Evolutionary conservation across 495 filamentous ascomycete genomes (phyloP).

Genomic region (Aspergillus panamensis): DNA sequence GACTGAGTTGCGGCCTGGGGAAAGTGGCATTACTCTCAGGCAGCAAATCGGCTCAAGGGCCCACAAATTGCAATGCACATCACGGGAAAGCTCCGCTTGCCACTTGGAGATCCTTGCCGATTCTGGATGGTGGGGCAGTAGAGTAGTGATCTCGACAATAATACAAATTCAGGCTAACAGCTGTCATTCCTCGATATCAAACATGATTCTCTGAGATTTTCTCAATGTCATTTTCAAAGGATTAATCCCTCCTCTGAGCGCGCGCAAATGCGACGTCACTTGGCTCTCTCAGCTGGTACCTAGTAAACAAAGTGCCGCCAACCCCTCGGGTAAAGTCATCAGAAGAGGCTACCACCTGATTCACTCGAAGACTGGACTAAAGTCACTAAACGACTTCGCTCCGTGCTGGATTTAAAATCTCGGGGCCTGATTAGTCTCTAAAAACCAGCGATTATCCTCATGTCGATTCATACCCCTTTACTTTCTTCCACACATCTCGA

Average conservation of each 20-base stretch:
- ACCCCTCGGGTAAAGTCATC: conserved; percentile 11
- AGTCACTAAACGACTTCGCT: conserved; percentile 12
- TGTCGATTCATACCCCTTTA: conserved; percentile 20
- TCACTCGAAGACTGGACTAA: conserved; percentile 10
- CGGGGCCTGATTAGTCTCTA: conserved; percentile 28
- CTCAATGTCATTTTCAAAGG: not conserved
- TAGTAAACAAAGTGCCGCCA: conserved; percentile 15
- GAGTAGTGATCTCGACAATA: no score
- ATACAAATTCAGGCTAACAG: no score
- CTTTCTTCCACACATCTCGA: conserved; percentile 2
- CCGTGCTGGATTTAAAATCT: conserved; percentile 25
- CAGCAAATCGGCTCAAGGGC: not conserved
- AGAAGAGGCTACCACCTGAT: conserved; percentile 32
- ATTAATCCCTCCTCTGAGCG: not conserved
- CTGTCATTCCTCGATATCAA: not conserved
- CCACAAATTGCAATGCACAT: conserved; percentile 7
- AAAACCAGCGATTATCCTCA: conserved; percentile 25
- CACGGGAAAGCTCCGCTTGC: conserved; percentile 17
- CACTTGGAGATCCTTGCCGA: conserved; percentile 17
- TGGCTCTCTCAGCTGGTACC: conserved; percentile 20
- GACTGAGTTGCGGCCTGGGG: conserved; percentile 11
- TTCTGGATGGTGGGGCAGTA: not conserved
- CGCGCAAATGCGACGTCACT: conserved; percentile 27
- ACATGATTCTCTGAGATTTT: not conserved
- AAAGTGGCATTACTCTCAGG: conserved; percentile 5